Evolutionary conservation across 495 filamentous ascomycete genomes (phyloP).

Genomic region (Chlorociboria aeruginascens): DNA sequence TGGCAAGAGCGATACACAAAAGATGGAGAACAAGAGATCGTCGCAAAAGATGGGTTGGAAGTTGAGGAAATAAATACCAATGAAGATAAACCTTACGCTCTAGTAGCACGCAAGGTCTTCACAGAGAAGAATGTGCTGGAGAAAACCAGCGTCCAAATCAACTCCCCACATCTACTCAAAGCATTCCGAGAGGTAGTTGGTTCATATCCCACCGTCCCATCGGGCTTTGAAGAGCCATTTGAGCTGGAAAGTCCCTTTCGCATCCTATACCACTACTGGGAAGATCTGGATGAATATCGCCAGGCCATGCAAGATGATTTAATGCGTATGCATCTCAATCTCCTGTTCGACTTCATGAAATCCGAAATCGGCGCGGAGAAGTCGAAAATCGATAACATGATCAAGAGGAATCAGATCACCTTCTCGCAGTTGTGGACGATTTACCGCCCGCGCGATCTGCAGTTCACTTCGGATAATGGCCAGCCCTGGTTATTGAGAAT

Average conservation of each 20-base stretch:
- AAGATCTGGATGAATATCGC: conserved; percentile 23
- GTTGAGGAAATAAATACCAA: not conserved
- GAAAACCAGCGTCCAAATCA: conserved; percentile 26
- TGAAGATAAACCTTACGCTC: not conserved
- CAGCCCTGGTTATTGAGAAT: not conserved
- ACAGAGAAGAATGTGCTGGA: not conserved
- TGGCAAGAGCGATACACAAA: not conserved
- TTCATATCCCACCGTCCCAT: conserved; percentile 27
- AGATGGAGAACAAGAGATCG: not conserved
- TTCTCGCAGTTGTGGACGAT: conserved; percentile 83
- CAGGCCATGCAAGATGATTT: conserved; percentile 20
- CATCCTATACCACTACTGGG: conserved; percentile 17
- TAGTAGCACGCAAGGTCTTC: not conserved
- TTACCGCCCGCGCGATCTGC: conserved; percentile 77
- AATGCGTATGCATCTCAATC: conserved; percentile 19
- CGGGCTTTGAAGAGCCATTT: conserved; percentile 19
- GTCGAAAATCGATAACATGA: conserved; percentile 63
- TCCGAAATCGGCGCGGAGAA: conserved; percentile 6
- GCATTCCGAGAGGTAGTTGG: conserved; percentile 23
- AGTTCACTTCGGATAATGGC: not conserved
- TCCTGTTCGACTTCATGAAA: conserved; percentile 22
- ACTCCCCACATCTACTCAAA: conserved; percentile 29
- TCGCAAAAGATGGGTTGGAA: not conserved
- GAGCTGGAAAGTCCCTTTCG: conserved; percentile 2
- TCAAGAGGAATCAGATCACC: conserved; percentile 74